Evolutionary conservation across 2,329 filamentous ascomycete species (phyloP), one percentile per base, ranked within the genome.

Genomic region (Didymella sp.): DNA sequence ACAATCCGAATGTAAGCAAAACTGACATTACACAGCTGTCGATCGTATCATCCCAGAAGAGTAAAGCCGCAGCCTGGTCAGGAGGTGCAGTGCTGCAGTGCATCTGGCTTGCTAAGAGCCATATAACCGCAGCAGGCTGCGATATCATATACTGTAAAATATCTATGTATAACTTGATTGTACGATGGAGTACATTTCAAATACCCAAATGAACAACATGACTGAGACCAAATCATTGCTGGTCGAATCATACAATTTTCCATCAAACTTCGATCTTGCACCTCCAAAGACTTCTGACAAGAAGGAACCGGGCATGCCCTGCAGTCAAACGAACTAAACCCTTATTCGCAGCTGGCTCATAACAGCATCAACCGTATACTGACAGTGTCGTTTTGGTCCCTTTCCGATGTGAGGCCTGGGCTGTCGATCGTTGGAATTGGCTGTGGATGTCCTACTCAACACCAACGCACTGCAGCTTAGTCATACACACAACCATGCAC

Each of bases 21-120:
- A 33, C 63, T 69, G 38, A 69, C 45, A 19, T n/a, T 3, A 4
- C 9, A 12, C 13, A 75, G 73, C 71, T 44, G 56, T 75, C 21
- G 73, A 75, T 48, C 69, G 72, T 28, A 64, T 75, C 19, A 62
- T 75, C 2, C 52, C 60, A 9, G 70, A 68, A 24, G 70, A 73
- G 13, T 72, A 61, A 38, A 5, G 15, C 9, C 8, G 15, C 3
- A 17, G 9, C 7, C 19, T 38, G 3, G 9, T 11, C 3, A 19
- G 19, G 19, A 38, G 17, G 25, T 9, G 13, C 1, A 59, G 47
- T 9, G 19, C 9, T 31, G 19, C 6, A 28, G n/a, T n/a, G 17
- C 6, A 17, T 42, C 17, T 12, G 8, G 27, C 15, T 9, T 28
- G 22, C 17, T 4, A 15, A 13, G 13, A 40, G 2, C 22, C 6